Conservation (phyloP, 1,284 basidiomycete species). For the Ganoderma multipileum region DNA sequence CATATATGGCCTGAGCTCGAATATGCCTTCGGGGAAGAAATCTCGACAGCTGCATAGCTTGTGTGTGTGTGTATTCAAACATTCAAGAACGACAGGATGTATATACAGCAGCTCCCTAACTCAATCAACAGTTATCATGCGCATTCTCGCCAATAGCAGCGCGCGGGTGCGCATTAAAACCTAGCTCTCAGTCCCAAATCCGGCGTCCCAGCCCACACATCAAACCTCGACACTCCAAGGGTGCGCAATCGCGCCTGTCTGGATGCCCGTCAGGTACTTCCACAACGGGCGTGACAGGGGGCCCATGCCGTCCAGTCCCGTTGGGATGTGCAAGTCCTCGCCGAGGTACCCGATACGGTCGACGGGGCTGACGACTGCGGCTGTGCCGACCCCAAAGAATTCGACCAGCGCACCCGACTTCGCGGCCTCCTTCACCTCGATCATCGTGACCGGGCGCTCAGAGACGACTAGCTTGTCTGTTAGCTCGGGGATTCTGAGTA, state of each 20-base stretch:
- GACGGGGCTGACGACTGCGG: slow-evolving; percentile 86
- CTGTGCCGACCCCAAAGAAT: slow-evolving; percentile 92
- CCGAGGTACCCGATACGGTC: slow-evolving; percentile 90
- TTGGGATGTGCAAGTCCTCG: slow-evolving; percentile 85
- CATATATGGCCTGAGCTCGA: no score
- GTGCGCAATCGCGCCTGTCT: slow-evolving; percentile 85
- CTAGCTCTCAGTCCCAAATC: background rate
- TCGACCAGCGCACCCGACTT: slow-evolving; percentile 81
- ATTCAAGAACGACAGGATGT: background rate
- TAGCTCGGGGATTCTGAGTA: slow-evolving; percentile 62
- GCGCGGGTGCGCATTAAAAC: background rate
- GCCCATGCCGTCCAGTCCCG: slow-evolving; percentile 89
- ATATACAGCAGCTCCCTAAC: background rate
- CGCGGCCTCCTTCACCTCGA: slow-evolving; percentile 82
- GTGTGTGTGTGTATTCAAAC: background rate
- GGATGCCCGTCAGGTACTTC: slow-evolving; percentile 88
- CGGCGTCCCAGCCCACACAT: background rate
- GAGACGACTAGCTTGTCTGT: slow-evolving; percentile 75
- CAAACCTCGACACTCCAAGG: slow-evolving; percentile 79
- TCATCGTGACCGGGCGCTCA: slow-evolving; percentile 91
- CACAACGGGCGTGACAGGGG: slow-evolving; percentile 84
- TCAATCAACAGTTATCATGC: background rate
- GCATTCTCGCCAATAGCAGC: background rate
- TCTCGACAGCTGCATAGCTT: background rate
- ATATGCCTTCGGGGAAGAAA: background rate